Evolutionary conservation across 139 green algal species (phyloP).

Genomic region (Closterium sp.): DNA sequence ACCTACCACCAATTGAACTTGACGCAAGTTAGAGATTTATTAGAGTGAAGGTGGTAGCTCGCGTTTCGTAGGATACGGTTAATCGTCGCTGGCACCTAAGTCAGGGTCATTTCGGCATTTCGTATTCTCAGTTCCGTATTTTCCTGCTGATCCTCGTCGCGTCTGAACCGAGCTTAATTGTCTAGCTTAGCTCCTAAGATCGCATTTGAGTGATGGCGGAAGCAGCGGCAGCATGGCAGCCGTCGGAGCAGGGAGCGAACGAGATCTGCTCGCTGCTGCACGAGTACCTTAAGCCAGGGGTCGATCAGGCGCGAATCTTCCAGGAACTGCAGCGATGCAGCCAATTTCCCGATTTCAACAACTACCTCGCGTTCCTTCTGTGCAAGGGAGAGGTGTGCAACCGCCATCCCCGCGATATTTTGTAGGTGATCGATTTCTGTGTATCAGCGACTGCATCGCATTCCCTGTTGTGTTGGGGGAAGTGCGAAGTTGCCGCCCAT

Average conservation of each 20-base stretch:
- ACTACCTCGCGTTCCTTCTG: constrained; percentile 92
- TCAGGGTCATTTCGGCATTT: background rate
- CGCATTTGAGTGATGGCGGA: background rate
- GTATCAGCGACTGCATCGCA: background rate
- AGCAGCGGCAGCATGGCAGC: constrained; percentile 62
- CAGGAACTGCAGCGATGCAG: constrained; percentile 76
- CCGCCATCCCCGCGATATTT: background rate
- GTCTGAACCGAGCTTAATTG: background rate
- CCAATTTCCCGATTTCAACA: constrained; percentile 87
- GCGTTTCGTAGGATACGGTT: background rate
- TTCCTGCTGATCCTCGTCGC: background rate
- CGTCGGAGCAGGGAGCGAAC: constrained; percentile 65
- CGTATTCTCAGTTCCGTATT: no score
- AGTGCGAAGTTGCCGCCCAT: background rate
- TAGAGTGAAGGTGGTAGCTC: background rate
- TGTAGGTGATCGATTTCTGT: background rate
- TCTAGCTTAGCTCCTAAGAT: background rate
- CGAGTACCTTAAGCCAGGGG: constrained; percentile 76
- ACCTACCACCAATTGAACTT: background rate
- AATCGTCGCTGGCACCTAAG: background rate
- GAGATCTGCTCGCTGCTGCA: constrained; percentile 76
- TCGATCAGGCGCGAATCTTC: constrained; percentile 80
- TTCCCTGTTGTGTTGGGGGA: background rate
- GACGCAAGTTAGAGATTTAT: background rate
- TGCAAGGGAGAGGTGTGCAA: constrained; percentile 38